These are phyloP conservation scores for Knufia fluminis DNA, from an alignment of 2,329 filamentous ascomycete species.

Conservation along the genomic window DNA sequence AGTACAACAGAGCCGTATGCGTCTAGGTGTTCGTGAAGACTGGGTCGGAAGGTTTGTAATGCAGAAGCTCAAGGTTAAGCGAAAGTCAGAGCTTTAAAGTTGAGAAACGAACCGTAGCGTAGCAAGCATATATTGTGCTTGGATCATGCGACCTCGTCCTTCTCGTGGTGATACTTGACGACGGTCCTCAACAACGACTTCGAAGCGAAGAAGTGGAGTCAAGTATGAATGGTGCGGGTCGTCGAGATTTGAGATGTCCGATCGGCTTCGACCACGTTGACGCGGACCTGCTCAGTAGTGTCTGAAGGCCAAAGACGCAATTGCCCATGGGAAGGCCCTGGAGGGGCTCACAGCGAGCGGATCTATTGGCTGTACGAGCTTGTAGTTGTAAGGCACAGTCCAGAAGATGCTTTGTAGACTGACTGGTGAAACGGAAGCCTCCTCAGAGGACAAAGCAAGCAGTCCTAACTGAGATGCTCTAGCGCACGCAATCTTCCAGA, in stretches of 20 bases:
- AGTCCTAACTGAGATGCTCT: neutral
- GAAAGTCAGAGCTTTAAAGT: constrained; percentile 11
- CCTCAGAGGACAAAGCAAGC: neutral
- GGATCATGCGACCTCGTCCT: neutral
- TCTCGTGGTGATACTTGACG: neutral
- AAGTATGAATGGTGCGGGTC: neutral
- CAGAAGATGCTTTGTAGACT: too few relatives aligned
- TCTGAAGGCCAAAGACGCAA: neutral
- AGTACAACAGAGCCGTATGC: neutral
- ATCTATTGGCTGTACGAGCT: neutral
- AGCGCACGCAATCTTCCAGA: neutral
- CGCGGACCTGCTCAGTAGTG: neutral
- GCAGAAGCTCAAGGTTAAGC: constrained; percentile 10
- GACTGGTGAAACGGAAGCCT: neutral
- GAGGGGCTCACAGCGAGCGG: neutral
- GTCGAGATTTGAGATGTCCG: constrained; percentile 1
- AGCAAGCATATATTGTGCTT: constrained; percentile 3
- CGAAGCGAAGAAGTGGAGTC: neutral
- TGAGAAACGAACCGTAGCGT: constrained; percentile 2
- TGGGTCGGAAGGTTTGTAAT: constrained; percentile 7
- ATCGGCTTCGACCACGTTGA: neutral
- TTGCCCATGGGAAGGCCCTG: neutral
- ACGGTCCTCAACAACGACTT: neutral
- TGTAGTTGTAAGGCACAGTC: too few relatives aligned
- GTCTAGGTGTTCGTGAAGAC: neutral